Evolutionary conservation across 2,329 filamentous ascomycete genomes (phyloP), one percentile per base, ranked within the genome.

Genomic region (Monilinia polystroma): DNA sequence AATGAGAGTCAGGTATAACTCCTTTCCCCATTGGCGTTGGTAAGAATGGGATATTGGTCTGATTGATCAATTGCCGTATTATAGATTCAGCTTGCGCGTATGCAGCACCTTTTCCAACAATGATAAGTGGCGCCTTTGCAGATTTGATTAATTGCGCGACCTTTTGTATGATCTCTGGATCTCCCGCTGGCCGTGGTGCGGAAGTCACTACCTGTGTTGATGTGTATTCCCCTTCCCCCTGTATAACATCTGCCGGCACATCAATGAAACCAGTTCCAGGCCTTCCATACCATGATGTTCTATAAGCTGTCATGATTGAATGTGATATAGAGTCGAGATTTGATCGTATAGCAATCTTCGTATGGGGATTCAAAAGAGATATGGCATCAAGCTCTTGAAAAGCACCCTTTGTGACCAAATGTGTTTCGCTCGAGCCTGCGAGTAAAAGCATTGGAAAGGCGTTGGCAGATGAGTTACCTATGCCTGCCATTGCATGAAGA

Each of bases 1-100:
- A 77, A 72, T 84, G 82, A 0, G 81, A 84, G 70, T 86, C 84
- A 12, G 84, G 78, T 1, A 86, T 71, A 7, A 87, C 79, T 29
- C 84, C 84, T 72, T 86, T 86, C 5, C 84, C 84, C 83, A 86
- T 86, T 0, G 84, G 84, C 1, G 83, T 85, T 0, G 84, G 83
- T 8, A 87, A 76, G 72, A 87, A 86, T 0, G 83, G 84, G 14
- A 87, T 77, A 35, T 79, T 76, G 12, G 81, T 82, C 70, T 75
- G 72, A 56, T 83, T 75, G 32, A 85, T 77, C 38, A 86, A 74
- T 16, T 75, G 69, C 35, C 79, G 76, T 64, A 85, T 81, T 1
- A 74, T 72, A 1, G 67, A 47, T 69, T 86, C 83, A 4, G 83
- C 81, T 59, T 79, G 79, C 38, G 82, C 80, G 74, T 85, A 85